Percentiles rank a stretch among this genome's conserved stretches.
Evolutionary conservation across 169 alveolate genomes (phyloP).

Genomic region (Theileria annulata): DNA sequence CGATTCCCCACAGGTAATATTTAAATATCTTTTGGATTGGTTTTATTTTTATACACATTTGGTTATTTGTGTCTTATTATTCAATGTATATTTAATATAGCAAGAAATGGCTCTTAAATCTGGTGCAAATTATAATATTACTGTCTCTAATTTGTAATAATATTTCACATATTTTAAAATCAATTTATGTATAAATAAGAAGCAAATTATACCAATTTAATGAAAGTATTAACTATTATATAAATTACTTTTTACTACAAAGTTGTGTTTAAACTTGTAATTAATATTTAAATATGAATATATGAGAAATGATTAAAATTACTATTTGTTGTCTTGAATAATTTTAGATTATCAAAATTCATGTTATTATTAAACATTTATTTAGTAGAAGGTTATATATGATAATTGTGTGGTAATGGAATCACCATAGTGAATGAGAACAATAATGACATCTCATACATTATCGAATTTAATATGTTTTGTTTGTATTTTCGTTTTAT

Average conservation of each 20-base stretch:
- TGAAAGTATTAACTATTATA: too few relatives aligned
- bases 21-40: neutral
- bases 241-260: neutral
- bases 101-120: neutral
- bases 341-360: constrained; percentile 3
- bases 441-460: neutral
- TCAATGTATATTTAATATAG: neutral
- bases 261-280: neutral
- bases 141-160: neutral
- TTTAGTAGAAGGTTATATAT: neutral
- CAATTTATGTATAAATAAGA: neutral
- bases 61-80: neutral
- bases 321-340: neutral
- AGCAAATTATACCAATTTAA: neutral
- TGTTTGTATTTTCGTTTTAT: neutral
- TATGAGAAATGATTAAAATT: too few relatives aligned
- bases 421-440: constrained; percentile 3
- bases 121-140: neutral
- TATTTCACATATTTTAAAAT: neutral
- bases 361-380: neutral
- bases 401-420: constrained; percentile 8
- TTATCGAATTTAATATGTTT: constrained; percentile 5
- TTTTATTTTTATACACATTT: neutral
- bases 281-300: neutral
- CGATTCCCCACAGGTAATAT: constrained; percentile 14